Conservation (phyloP, 768 basidiomycete genomes). For the Lentinula boryana region DNA sequence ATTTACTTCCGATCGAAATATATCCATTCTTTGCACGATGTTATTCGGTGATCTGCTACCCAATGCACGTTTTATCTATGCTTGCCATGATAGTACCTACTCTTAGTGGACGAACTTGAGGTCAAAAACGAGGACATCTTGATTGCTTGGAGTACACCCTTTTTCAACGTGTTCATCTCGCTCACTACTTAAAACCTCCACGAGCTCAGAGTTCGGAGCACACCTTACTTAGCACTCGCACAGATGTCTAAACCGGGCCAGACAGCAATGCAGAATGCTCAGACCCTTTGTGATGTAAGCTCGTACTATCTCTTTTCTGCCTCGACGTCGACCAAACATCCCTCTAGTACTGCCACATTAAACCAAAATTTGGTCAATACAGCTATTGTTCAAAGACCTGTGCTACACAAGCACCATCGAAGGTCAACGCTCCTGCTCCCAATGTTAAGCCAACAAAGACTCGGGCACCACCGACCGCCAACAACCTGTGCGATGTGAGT, state of each 20-base stretch:
- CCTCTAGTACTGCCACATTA: slow-evolving; percentile 43
- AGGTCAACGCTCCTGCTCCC: not conserved
- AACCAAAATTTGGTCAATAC: slow-evolving; percentile 40
- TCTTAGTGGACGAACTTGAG: not conserved
- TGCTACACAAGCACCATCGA: slow-evolving; percentile 33
- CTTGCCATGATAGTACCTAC: too few relatives aligned
- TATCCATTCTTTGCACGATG: too few relatives aligned
- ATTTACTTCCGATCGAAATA: too few relatives aligned
- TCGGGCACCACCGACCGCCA: not conserved
- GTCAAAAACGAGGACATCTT: not conserved
- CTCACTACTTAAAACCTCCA: not conserved
- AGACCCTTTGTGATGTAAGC: slow-evolving; percentile 4
- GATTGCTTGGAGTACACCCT: not conserved
- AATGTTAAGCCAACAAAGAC: not conserved
- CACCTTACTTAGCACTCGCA: not conserved
- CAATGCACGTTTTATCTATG: too few relatives aligned
- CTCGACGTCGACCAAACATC: not conserved
- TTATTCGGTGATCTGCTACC: too few relatives aligned
- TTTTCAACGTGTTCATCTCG: slow-evolving; percentile 1
- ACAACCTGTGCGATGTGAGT: slow-evolving; percentile 36
- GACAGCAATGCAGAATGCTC: not conserved
- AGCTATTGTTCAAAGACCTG: slow-evolving; percentile 52
- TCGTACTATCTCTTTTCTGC: not conserved
- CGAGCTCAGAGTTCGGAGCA: not conserved
- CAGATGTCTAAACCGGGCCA: not conserved